phyloP scores from a whole-genome alignment of 129 eudicot genomes.

The Ambrosia trifida region DNA sequence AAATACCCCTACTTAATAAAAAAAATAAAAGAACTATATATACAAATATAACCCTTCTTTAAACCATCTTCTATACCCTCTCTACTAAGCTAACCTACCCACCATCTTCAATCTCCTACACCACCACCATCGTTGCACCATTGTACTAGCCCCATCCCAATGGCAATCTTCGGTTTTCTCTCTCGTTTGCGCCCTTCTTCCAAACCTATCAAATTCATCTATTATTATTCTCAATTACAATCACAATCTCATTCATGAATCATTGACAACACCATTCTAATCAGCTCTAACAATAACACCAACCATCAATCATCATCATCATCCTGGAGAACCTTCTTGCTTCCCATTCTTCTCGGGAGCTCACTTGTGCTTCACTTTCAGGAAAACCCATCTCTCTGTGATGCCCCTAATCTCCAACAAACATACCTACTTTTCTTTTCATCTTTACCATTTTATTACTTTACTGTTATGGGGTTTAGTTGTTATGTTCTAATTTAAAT shows the following conservation, averaged over 20 bases:
- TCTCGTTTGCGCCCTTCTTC: slow-evolving; percentile 40
- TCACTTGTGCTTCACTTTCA: slow-evolving; percentile 44
- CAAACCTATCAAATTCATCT: slow-evolving; percentile 18
- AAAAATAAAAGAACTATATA: too few relatives aligned
- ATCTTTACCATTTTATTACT: neutral
- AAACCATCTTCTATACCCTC: too few relatives aligned
- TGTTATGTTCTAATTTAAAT: neutral
- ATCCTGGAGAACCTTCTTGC: slow-evolving; percentile 48
- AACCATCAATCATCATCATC: slow-evolving; percentile 22
- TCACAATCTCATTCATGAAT: slow-evolving; percentile 28
- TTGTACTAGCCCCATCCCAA: too few relatives aligned
- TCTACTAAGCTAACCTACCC: too few relatives aligned
- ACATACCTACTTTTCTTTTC: slow-evolving; percentile 7
- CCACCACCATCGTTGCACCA: too few relatives aligned
- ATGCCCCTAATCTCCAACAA: slow-evolving; percentile 40
- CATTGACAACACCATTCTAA: slow-evolving; percentile 1
- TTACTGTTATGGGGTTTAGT: slow-evolving; percentile 4
- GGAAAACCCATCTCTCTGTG: slow-evolving; percentile 47
- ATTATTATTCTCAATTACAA: too few relatives aligned
- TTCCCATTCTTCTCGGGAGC: slow-evolving; percentile 56
- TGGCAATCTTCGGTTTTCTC: slow-evolving; percentile 44
- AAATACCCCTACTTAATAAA: too few relatives aligned
- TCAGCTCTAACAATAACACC: slow-evolving; percentile 25
- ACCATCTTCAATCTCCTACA: too few relatives aligned
- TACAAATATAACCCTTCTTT: too few relatives aligned